Conservation (phyloP, 768 basidiomycete genomes). For the Lentinula sp. region DNA sequence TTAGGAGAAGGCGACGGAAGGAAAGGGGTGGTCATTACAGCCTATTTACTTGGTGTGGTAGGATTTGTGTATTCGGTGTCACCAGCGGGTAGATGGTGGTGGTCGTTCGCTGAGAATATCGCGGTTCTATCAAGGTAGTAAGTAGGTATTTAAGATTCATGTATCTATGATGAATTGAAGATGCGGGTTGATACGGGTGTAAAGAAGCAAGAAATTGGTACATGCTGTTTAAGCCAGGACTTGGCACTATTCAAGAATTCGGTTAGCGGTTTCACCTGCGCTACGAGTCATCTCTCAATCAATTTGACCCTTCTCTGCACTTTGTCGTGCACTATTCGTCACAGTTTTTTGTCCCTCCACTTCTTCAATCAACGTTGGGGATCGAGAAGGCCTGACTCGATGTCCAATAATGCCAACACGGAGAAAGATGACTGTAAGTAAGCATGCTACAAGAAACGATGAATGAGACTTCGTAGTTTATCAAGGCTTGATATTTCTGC, state of each 20-base stretch:
- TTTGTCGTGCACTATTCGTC: conserved; percentile 1
- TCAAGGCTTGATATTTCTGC: not conserved
- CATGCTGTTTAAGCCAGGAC: too few species aligned
- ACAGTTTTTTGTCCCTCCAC: not conserved
- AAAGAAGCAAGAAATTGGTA: too few species aligned
- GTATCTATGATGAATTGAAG: too few species aligned
- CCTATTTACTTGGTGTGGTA: not conserved
- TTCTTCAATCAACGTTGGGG: not conserved
- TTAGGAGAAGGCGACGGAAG: not conserved
- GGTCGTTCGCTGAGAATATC: not conserved
- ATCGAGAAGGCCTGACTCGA: not conserved
- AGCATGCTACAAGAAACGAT: not conserved
- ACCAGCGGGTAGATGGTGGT: conserved; percentile 1
- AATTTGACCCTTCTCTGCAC: not conserved
- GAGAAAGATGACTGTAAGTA: conserved; percentile 5
- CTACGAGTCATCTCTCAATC: not conserved
- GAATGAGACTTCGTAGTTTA: not conserved
- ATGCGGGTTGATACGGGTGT: too few species aligned
- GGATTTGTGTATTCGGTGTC: not conserved
- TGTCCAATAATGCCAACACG: conserved; percentile 10
- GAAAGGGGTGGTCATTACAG: not conserved
- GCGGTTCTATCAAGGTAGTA: too few species aligned
- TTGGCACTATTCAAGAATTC: too few species aligned
- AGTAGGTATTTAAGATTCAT: too few species aligned
- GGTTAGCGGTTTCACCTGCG: not conserved